Evolutionary conservation across 495 filamentous ascomycete genomes (phyloP), one percentile per base, ranked within the genome.

Genomic region (Penicillium turbatum): DNA sequence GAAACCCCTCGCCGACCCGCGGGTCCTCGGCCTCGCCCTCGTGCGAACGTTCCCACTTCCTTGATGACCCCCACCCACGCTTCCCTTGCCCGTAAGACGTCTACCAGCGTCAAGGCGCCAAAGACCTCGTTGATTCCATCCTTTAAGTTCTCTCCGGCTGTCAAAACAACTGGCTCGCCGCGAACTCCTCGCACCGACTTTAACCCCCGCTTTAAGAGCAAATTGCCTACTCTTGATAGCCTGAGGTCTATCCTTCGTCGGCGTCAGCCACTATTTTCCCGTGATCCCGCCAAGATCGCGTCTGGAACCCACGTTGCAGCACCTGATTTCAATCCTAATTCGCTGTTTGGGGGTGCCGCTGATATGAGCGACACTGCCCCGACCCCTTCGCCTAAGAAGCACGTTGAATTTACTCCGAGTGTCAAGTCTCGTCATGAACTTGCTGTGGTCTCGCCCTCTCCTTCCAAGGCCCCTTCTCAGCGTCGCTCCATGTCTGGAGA

Each of bases 61-160:
- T 68, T 91, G 40, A 81, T 85, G 70, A 92, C 88, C 1, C 91
- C 90, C 0, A 95, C 89, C 30, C 88, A 87, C 60, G 75, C 89
- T n/a, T 90, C 88, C 0, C 62, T 88, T 37, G 82, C 86, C 19
- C 86, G 89, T 17, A 67, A 77, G 34, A 44, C 63, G 1, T 62
- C 67, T 24, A 64, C 71, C 47, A 89, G 78, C 59, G 64, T 79
- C 43, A 92, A 86, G 70, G 66, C 76, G 11, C 59, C 69, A 17
- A 82, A 77, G 47, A 78, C 72, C 8, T 73, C 73, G 3, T 73
- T 78, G 72, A 77, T 85, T 29, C 82, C 83, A 10, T 80, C 79
- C 0, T 50, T 82, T 37, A 66, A 70, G 5, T 65, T 71, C 13
- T 80, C 81, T n/a, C 69, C 76, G 4, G 66, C 65, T 35, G 61